These are phyloP conservation scores for Xylaria telfairii DNA, from an alignment of 495 filamentous ascomycete genomes.

Conservation along the genomic window DNA sequence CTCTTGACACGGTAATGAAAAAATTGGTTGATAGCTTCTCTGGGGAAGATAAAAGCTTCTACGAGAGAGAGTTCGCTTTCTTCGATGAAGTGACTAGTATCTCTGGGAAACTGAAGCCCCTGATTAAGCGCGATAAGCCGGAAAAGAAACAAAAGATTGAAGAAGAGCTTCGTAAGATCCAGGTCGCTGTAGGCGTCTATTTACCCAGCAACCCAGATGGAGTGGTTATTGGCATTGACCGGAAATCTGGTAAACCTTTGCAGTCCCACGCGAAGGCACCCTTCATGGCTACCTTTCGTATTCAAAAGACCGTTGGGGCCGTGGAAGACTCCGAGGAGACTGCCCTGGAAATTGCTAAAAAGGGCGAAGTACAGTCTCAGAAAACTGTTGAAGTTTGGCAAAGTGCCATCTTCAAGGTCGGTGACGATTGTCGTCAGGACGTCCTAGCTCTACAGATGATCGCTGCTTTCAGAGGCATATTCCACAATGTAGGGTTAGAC, in stretches of 20 bases:
- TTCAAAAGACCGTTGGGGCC: slow-evolving; percentile 74
- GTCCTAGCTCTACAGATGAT: slow-evolving; percentile 98
- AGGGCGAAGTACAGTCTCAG: slow-evolving; percentile 37
- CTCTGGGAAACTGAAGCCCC: slow-evolving; percentile 92
- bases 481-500: slow-evolving; percentile 89
- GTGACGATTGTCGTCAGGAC: slow-evolving; percentile 97
- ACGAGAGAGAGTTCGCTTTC: slow-evolving; percentile 94
- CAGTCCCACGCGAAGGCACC: slow-evolving; percentile 98
- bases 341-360: slow-evolving; percentile 45
- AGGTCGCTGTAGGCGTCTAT: slow-evolving; percentile 96
- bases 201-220: slow-evolving; percentile 96
- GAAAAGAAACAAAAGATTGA: slow-evolving; percentile 99
- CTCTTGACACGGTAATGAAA: slow-evolving; percentile 86
- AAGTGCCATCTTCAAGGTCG: slow-evolving; percentile 99
- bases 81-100: slow-evolving; percentile 96
- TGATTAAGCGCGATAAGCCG: slow-evolving; percentile 88
- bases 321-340: slow-evolving; percentile 56
- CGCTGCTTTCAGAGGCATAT: slow-evolving; percentile 94
- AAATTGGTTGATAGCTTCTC: slow-evolving; percentile 85
- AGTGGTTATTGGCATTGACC: slow-evolving; percentile 94
- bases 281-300: slow-evolving; percentile 98
- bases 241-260: slow-evolving; percentile 94
- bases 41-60: slow-evolving; percentile 78
- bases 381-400: slow-evolving; percentile 92
- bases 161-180: slow-evolving; percentile 95